These are phyloP conservation scores for Wickerhamiella musiphila DNA, from an alignment of 805 yeast species.

Conservation along the genomic window DNA sequence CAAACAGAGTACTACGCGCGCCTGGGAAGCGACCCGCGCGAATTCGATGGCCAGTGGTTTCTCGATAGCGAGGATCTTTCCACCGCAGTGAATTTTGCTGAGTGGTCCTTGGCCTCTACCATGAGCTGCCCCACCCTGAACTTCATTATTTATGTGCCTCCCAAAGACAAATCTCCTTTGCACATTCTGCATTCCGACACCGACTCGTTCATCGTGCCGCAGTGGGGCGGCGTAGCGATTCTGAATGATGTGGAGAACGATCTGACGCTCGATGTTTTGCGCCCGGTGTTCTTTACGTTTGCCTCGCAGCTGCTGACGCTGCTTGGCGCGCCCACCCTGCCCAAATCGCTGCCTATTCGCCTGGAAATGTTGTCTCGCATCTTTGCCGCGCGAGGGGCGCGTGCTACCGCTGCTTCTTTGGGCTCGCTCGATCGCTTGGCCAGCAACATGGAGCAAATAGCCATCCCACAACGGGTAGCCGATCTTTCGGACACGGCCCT, in stretches of 20 bases:
- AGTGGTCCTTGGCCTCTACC: slow-evolving; percentile 50
- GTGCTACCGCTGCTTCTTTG: slow-evolving; percentile 48
- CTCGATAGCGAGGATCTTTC: slow-evolving; percentile 41
- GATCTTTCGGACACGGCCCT: slow-evolving; percentile 39
- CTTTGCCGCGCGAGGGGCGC: slow-evolving; percentile 39
- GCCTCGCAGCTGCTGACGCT: slow-evolving; percentile 57
- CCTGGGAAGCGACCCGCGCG: slow-evolving; percentile 15
- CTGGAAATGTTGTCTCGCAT: slow-evolving; percentile 50
- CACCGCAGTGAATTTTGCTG: slow-evolving; percentile 68
- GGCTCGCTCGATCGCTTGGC: slow-evolving; percentile 56
- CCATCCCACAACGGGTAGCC: slow-evolving; percentile 62
- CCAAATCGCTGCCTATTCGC: slow-evolving; percentile 33
- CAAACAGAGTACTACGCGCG: slow-evolving; percentile 57
- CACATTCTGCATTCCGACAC: slow-evolving; percentile 28
- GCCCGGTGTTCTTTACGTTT: slow-evolving; percentile 47
- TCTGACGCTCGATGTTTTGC: slow-evolving; percentile 27
- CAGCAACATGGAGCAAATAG: slow-evolving; percentile 53
- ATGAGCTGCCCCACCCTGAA: slow-evolving; percentile 52
- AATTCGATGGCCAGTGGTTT: slow-evolving; percentile 16
- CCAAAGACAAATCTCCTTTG: slow-evolving; percentile 30
- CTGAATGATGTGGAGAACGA: slow-evolving; percentile 24
- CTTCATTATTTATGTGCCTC: slow-evolving; percentile 52
- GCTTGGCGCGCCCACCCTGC: slow-evolving; percentile 46
- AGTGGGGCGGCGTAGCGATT: slow-evolving; percentile 71
- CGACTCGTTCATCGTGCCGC: slow-evolving; percentile 62